Base-by-base conservation (phyloP, 495 filamentous ascomycete species). In the Penicillium crystallinum region DNA sequence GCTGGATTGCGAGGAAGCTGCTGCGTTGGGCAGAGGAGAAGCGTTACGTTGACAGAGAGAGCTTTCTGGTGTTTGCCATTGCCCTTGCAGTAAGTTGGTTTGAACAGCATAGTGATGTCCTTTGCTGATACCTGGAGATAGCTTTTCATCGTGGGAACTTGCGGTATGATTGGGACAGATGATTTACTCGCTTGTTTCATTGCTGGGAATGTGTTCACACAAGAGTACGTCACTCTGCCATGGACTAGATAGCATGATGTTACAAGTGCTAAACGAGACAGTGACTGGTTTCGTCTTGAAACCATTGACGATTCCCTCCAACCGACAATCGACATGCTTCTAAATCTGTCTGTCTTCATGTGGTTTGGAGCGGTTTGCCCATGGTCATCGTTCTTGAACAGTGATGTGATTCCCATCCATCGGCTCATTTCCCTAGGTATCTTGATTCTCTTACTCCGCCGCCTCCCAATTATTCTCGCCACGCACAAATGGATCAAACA, bases 101-200 rank as follows among this genome's bases (percentile, higher is more conserved):
- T 56, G 70, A 6, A 12, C 15, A n/a, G 9, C 19, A 29, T 17
- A 12, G 22, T n/a, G 8, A 17, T 23, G 11, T n/a, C 27, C 58
- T 38, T 42, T 54, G 40, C 62, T 66, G 33, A 60, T 39, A 14
- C 30, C 35, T 11, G 23, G 23, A 27, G 7, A 12, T 5, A 77
- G 74, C 74, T 93, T 9, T 95, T 97, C 60, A 87, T 95, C 50
- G 77, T 87, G 3, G 90, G 89, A 11, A 95, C 90, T 1, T 90
- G 87, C 57, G 91, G 91, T 10, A 81, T 96, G 77, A 83, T 96
- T 51, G 92, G 92, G 2, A 93, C 84, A 38, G 92, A 96, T 66
- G 92, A 96, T 54, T 85, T 96, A 14, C 77, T 97, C 1, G 91
- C 92, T 2, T 96, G 90, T 70, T 97, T 97, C 59, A 84, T 96